These are phyloP conservation scores for Irpex lacteus DNA, from an alignment of 1,284 basidiomycete genomes.

Conservation along the genomic window DNA sequence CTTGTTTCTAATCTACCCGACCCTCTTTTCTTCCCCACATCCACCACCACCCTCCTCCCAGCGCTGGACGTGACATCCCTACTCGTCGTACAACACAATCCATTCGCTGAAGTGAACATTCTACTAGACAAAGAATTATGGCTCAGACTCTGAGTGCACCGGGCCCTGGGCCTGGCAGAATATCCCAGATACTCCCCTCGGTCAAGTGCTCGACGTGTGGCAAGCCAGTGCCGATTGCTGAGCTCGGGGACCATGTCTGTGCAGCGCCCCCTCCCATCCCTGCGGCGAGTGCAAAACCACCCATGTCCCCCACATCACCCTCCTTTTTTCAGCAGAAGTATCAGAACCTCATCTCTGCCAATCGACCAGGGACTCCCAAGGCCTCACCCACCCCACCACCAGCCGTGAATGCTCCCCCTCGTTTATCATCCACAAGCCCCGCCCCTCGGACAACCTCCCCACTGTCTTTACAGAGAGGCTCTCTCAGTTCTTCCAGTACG, in stretches of 20 bases:
- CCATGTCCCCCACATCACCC: constrained; percentile 29
- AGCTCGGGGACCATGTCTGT: constrained; percentile 77
- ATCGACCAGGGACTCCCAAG: constrained; percentile 20
- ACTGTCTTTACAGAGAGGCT: neutral
- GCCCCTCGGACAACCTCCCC: neutral
- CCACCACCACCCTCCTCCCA: constrained; percentile 3
- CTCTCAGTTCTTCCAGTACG: neutral
- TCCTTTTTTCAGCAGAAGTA: constrained; percentile 27
- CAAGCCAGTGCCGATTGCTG: constrained; percentile 61
- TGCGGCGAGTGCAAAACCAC: constrained; percentile 26
- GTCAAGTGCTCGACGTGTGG: constrained; percentile 82
- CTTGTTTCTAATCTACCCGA: constrained; percentile 10
- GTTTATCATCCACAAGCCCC: constrained; percentile 1
- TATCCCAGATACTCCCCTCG: constrained; percentile 76
- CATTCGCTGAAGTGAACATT: neutral
- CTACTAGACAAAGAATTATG: constrained; percentile 31
- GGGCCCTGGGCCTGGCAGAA: constrained; percentile 35
- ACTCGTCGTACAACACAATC: constrained; percentile 7
- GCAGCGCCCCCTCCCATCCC: constrained; percentile 43
- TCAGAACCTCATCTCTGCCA: constrained; percentile 25
- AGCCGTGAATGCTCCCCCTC: constrained; percentile 5
- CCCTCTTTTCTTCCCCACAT: constrained; percentile 6
- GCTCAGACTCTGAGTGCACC: constrained; percentile 37
- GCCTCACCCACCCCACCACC: constrained; percentile 23
- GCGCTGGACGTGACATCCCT: constrained; percentile 17